Percentiles rank a stretch among this genome's conserved stretches.
phyloP scores from a whole-genome alignment of 768 basidiomycete genomes.

The Baorangia bicolor region DNA sequence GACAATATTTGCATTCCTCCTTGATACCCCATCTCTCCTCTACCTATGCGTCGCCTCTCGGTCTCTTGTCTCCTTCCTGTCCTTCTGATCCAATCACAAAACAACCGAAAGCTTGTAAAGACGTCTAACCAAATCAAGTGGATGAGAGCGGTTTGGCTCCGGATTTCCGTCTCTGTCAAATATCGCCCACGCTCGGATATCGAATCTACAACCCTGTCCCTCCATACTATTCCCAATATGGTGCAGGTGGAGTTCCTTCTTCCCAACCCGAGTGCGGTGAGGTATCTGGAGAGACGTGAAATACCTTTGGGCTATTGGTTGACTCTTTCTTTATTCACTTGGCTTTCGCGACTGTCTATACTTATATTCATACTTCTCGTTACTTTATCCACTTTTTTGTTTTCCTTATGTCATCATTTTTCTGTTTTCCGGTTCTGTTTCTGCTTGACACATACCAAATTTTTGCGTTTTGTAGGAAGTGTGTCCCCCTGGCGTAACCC shows the following conservation, averaged over 20 bases:
- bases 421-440: slow-evolving; percentile 34
- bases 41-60: slow-evolving; percentile 28
- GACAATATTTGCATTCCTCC: slow-evolving; percentile 31
- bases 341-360: slow-evolving; percentile 32
- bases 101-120: slow-evolving; percentile 33
- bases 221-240: slow-evolving; percentile 3
- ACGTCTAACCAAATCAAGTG: slow-evolving; percentile 34
- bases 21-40: slow-evolving; percentile 29
- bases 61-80: slow-evolving; percentile 18
- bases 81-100: slow-evolving; percentile 30
- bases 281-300: slow-evolving; percentile 19
- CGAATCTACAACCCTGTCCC: slow-evolving; percentile 9
- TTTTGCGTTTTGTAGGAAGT: slow-evolving; percentile 20
- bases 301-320: slow-evolving; percentile 62
- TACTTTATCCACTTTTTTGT: slow-evolving; percentile 33
- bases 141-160: slow-evolving; percentile 48
- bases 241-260: slow-evolving; percentile 1
- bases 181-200: slow-evolving; percentile 4
- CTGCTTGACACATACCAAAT: slow-evolving; percentile 32
- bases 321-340: slow-evolving; percentile 52
- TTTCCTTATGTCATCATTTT: slow-evolving; percentile 24
- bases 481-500: slow-evolving; percentile 25
- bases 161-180: slow-evolving; percentile 32
- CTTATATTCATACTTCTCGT: slow-evolving; percentile 23
- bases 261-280: neutral